Percentiles rank a stretch among this genome's conserved stretches.
phyloP scores from a whole-genome alignment of 257 asterid genomes.

The Ajuga chamaepitys region DNA sequence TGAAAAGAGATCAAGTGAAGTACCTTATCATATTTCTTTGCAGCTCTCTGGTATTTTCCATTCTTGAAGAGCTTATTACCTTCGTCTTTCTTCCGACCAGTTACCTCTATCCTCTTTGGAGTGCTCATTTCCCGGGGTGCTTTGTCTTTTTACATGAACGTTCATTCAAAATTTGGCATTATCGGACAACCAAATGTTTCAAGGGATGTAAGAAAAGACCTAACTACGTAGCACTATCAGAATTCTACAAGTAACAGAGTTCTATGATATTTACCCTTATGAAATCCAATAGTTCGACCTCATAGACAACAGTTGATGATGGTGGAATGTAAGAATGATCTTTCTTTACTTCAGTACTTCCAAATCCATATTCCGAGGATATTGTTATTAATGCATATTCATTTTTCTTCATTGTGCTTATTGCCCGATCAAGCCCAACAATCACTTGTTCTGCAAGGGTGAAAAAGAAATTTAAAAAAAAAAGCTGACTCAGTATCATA shows the following conservation, averaged over 20 bases:
- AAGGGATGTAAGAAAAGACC: neutral
- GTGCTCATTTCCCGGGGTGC: slow-evolving; percentile 57
- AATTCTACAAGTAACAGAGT: neutral
- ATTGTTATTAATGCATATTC: slow-evolving; percentile 48
- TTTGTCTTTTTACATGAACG: slow-evolving; percentile 39
- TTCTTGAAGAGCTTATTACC: slow-evolving; percentile 50
- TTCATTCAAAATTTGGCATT: neutral
- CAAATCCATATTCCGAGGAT: slow-evolving; percentile 56
- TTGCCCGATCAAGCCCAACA: slow-evolving; percentile 60
- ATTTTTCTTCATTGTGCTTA: slow-evolving; percentile 56
- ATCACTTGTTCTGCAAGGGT: slow-evolving; percentile 58
- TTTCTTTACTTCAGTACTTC: slow-evolving; percentile 38
- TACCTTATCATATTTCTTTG: slow-evolving; percentile 62
- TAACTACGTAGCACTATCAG: no score
- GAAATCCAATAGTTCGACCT: slow-evolving; percentile 72
- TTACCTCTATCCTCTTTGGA: slow-evolving; percentile 50
- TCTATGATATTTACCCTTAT: slow-evolving; percentile 35
- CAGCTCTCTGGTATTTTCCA: slow-evolving; percentile 55
- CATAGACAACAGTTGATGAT: slow-evolving; percentile 48
- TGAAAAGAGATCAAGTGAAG: neutral
- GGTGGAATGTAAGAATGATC: slow-evolving; percentile 52
- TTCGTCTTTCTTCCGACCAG: slow-evolving; percentile 56
- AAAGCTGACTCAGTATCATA: no score
- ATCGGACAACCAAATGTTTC: neutral
- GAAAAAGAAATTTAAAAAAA: neutral